Evolutionary conservation across 1,139 yeast species (phyloP), one percentile per base, ranked within the genome.

Genomic region (Diutina ranongensis): DNA sequence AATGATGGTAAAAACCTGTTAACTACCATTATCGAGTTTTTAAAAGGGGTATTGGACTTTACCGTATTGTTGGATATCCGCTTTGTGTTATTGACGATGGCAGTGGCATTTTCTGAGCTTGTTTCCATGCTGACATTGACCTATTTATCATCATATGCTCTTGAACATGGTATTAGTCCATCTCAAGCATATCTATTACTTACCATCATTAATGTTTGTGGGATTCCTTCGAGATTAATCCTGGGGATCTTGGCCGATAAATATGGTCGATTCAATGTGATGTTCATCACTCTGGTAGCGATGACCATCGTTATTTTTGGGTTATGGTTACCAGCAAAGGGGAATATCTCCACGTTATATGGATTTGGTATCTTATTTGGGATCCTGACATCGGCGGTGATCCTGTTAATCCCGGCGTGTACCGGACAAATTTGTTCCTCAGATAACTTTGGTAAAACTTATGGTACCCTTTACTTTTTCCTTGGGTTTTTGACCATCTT

Each of bases 401-500:
- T 63, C 18, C 57, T 65, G 13, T 51, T 63, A n/a, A 62, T 63
- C 45, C 65, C 65, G 18, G 63, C 67, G 31, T 35, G 49, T 48
- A 42, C 51, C 53, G 74, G 80, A 0, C 87, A 81, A 57, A 77
- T 83, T 19, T 78, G 86, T 40, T 71, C 71, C 45, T 76, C 82
- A 1, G 77, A 76, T 40, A 74, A 72, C 47, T 81, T 80, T 54
- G 89, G 89, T 27, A 78, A 74, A 54, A 70, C 83, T 25, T 82
- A 78, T 55, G 85, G 88, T 0, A 80, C 85, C 0, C 71, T 81
- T 60, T 81, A 82, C 57, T 78, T 78, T 53, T 65, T 78, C 38
- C 78, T 80, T 42, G 73, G 84, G 9, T 74, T 80, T 54, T 76
- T 77, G 35, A 74, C 76, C 5, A 61, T 81, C n/a, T 49, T 63